These are phyloP conservation scores for Scytalidium sp. DNA, from an alignment of 2,329 filamentous ascomycete genomes.

Conservation along the genomic window DNA sequence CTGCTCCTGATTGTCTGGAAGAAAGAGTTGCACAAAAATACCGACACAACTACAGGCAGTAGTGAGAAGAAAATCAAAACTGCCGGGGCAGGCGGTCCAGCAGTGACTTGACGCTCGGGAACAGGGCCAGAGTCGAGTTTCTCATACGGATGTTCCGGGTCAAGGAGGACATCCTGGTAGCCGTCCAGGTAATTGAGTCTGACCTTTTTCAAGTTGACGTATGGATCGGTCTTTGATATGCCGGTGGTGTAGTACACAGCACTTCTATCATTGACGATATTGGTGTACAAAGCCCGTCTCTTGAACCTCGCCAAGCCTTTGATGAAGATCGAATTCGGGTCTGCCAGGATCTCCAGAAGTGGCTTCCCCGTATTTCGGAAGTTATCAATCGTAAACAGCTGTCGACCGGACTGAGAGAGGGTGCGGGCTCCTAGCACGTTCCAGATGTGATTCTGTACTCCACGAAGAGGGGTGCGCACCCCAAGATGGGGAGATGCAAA, in stretches of 20 bases:
- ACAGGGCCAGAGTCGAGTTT: conserved; percentile 34
- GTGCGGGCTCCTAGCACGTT: conserved; percentile 83
- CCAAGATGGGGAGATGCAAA: conserved; percentile 85
- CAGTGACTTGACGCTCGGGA: conserved; percentile 27
- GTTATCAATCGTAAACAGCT: conserved; percentile 82
- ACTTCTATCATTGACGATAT: conserved; percentile 81
- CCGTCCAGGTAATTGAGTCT: conserved; percentile 72
- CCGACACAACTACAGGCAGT: conserved; percentile 67
- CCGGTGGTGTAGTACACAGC: conserved; percentile 81
- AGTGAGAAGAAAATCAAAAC: conserved; percentile 43
- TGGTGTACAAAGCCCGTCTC: conserved; percentile 76
- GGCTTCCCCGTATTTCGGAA: conserved; percentile 83
- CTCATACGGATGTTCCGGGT: conserved; percentile 60
- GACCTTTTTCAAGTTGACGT: conserved; percentile 61
- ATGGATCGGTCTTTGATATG: conserved; percentile 78
- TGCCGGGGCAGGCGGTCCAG: conserved; percentile 53
- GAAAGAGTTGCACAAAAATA: conserved; percentile 72
- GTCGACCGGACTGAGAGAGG: conserved; percentile 77
- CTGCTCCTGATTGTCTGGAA: conserved; percentile 75
- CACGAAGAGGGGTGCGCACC: conserved; percentile 66
- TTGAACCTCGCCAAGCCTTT: conserved; percentile 73
- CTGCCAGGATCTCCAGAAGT: conserved; percentile 76
- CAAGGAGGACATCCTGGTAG: conserved; percentile 73
- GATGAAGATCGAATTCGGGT: conserved; percentile 83
- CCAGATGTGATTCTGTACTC: conserved; percentile 65